These are phyloP conservation scores for Naganishia cerealis DNA, from an alignment of 1,284 basidiomycete species.

Conservation along the genomic window DNA sequence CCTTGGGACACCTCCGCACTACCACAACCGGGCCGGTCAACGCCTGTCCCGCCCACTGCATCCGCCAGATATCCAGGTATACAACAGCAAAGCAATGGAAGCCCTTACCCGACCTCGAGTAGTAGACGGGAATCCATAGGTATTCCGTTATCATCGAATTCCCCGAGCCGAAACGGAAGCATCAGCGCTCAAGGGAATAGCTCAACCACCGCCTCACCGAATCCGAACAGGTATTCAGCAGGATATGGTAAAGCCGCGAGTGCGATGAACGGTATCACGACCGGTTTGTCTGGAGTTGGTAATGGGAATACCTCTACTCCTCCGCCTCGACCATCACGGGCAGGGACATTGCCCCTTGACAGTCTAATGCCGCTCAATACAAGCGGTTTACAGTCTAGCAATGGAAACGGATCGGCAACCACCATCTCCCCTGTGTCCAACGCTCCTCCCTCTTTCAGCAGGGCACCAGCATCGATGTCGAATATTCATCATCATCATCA, in stretches of 20 bases:
- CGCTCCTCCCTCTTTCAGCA: slow-evolving; percentile 5
- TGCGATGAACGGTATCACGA: slow-evolving; percentile 12
- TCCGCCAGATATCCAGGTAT: slow-evolving; percentile 8
- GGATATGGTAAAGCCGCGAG: slow-evolving; percentile 34
- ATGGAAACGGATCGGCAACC: background rate
- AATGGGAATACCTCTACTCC: slow-evolving; percentile 30
- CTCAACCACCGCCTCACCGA: slow-evolving; percentile 47
- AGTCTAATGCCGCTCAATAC: slow-evolving; percentile 36
- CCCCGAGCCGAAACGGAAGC: slow-evolving; percentile 22
- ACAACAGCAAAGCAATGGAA: slow-evolving; percentile 11
- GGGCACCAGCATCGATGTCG: slow-evolving; percentile 19
- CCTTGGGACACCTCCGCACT: slow-evolving; percentile 30
- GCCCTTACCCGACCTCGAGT: background rate
- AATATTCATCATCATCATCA: slow-evolving; percentile 14
- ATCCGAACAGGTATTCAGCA: slow-evolving; percentile 49
- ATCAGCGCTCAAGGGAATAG: slow-evolving; percentile 33
- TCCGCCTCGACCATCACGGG: slow-evolving; percentile 48
- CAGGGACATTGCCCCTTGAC: slow-evolving; percentile 50
- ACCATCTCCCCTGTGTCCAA: slow-evolving; percentile 10
- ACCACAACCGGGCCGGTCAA: slow-evolving; percentile 21
- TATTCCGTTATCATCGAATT: slow-evolving; percentile 16
- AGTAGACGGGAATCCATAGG: slow-evolving; percentile 15
- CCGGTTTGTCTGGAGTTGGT: background rate
- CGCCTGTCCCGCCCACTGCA: slow-evolving; percentile 21
- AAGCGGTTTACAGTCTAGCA: slow-evolving; percentile 16